Base-by-base conservation (phyloP, 345 rosid species). In the Odontarrhena argentea region DNA sequence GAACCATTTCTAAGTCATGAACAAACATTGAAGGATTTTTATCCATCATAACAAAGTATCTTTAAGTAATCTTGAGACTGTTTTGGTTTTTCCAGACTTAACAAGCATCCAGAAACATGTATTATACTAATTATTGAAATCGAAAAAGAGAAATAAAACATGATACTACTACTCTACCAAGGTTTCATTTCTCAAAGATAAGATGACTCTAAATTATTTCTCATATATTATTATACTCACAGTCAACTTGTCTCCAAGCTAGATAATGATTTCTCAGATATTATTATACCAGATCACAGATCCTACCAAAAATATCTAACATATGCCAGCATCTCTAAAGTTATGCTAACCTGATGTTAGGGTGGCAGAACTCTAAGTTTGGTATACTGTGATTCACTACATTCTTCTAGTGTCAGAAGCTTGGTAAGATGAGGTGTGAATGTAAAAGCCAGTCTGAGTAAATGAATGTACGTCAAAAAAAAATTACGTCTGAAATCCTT, bases 211-310 rank as follows among this genome's bases (percentile, higher is more conserved):
- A 32, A 42, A 32, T 9, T 2, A 3, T 5, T 55, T 41, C 1
- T 37, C n/a, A 67, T 50, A 48, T 11, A 65, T 22, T 32, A 43
- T 28, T 49, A 32, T 15, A 83, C 99, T 88, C 70, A 94, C 96
- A 94, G 71, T 94, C 99, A 66, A 91, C 97, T 84, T 94, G 97
- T 77, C 99, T 85, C 97, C 97, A 91, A 5, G 96, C 81, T 46
- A 91, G 71, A 79, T 91, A 94, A 81, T 91, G 22, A 18, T 18
- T 18, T 18, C 22, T 18, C 22, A 18, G 22, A 18, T 18, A 18
- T 18, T 18, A 18, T 18, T 18, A 18, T 18, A 18, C 22, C 22
- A 18, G 22, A 18, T 18, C 22, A 18, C 22, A 18, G 22, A 18
- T 18, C 22, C 22, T 18, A 18, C 22, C 22, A 18, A 18, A 18